Conservation (phyloP, 768 basidiomycete genomes). For the Lenzites betulinus region DNA sequence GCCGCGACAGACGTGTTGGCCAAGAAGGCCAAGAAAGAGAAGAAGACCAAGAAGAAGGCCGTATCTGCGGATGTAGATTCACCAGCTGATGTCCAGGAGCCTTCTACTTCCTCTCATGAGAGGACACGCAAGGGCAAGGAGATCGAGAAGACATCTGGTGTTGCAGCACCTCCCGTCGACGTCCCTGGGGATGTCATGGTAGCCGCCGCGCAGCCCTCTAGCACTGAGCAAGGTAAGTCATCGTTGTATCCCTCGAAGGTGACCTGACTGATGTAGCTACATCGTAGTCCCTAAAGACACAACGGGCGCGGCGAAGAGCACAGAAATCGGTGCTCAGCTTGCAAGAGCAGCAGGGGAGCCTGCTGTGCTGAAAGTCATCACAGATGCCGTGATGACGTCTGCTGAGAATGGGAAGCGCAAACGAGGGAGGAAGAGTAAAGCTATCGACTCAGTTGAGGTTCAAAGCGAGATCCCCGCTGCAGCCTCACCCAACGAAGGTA, state of each 20-base stretch:
- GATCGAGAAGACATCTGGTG: neutral
- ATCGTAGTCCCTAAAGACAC: too few species aligned
- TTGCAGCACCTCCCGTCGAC: neutral
- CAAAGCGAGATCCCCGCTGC: neutral
- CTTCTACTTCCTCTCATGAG: neutral
- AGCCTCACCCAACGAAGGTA: neutral
- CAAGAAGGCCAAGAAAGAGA: slow-evolving; percentile 22
- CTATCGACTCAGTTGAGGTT: neutral
- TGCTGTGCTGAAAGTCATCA: neutral
- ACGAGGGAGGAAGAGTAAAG: neutral
- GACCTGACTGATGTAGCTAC: too few species aligned
- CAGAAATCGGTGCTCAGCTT: too few species aligned
- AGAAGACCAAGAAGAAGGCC: slow-evolving; percentile 20
- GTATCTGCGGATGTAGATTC: neutral
- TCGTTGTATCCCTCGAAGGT: too few species aligned
- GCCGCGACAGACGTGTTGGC: neutral
- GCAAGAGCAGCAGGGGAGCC: neutral
- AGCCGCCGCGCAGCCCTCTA: neutral
- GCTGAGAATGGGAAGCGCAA: neutral
- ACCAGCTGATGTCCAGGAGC: neutral
- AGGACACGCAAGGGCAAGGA: neutral
- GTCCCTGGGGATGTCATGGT: neutral
- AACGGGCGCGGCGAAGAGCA: too few species aligned
- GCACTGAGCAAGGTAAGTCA: neutral
- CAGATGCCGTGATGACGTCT: neutral